Base-by-base conservation (phyloP, 2,329 filamentous ascomycete species). In the Chaetomium globosum region DNA sequence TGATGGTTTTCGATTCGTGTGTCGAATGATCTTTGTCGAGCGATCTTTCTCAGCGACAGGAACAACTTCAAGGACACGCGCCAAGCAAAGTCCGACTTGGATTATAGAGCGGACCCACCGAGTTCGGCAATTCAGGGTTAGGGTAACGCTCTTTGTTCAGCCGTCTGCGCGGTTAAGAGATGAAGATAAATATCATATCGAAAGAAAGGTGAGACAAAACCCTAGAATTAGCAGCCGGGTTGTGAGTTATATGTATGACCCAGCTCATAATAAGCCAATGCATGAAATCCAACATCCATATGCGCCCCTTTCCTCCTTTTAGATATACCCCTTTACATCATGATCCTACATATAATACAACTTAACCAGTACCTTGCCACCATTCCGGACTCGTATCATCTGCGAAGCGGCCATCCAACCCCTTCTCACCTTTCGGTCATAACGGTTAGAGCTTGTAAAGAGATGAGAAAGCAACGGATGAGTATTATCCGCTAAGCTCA, bases 1-100 rank as follows among this genome's bases (percentile, higher is more conserved):
- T 86, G 39, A 16, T 66, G 31, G 16, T 46, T 46, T 16, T 33
- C 26, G 52, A 30, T 39, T 36, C 46, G 19, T 43, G 26, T 43
- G 36, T 54, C 10, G 30, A 33, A n/a, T 54, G 48, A 19, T 55
- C 36, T 51, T 43, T 65, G 33, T n/a, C n/a, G 53, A n/a, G 9
- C 28, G 19, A 26, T 2, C 26, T 26, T 26, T 26, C 26, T 26
- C 26, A 26, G 26, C 26, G 26, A 26, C 26, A 4, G n/a, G 39
- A 55, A 49, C 21, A 10, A n/a, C 39, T 43, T 43, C 39, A 43
- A 31, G 5, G 30, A 51, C 43, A 28, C 57, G 43, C 36, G 36
- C 55, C 55, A 43, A n/a, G 33, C 2, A 21, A 59, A 48, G 8
- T 10, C 10, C n/a, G 13, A 36, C 31, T 6, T 36, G 31, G 52